These are phyloP conservation scores for Penicillium soppii DNA, from an alignment of 495 filamentous ascomycete species.

Conservation along the genomic window DNA sequence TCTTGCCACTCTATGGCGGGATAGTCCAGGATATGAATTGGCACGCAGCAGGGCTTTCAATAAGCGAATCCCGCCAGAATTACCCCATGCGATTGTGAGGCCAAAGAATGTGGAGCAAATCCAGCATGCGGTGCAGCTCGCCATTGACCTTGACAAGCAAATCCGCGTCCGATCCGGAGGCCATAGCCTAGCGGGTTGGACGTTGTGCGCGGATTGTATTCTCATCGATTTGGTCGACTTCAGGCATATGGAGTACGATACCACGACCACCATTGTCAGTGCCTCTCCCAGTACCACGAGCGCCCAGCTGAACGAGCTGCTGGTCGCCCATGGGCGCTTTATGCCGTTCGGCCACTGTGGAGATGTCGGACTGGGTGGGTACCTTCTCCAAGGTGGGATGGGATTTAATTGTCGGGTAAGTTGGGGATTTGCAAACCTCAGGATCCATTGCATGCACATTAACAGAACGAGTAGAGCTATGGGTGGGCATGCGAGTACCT, in stretches of 20 bases:
- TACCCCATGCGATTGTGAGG: too few species aligned
- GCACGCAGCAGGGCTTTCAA: too few species aligned
- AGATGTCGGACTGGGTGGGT: conserved; percentile 56
- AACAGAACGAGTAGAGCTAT: conserved; percentile 51
- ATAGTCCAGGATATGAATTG: too few species aligned
- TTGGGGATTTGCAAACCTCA: neutral
- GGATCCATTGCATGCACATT: neutral
- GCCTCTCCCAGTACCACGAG: conserved; percentile 49
- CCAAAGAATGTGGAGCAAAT: too few species aligned
- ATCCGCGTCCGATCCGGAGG: too few species aligned
- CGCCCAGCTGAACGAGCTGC: conserved; percentile 36
- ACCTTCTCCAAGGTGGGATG: conserved; percentile 55
- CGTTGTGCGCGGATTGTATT: too few species aligned
- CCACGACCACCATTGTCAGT: conserved; percentile 25
- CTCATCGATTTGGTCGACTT: conserved; percentile 47
- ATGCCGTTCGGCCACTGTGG: conserved; percentile 56
- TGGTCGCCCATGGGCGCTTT: conserved; percentile 36
- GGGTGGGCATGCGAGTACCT: conserved; percentile 41
- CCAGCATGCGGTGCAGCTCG: too few species aligned
- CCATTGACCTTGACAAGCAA: too few species aligned
- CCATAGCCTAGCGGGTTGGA: too few species aligned
- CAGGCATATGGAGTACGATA: conserved; percentile 36
- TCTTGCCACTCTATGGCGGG: too few species aligned
- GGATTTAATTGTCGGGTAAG: conserved; percentile 54
- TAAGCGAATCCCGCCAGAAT: too few species aligned